Evolutionary conservation across 2,329 filamentous ascomycete species (phyloP).

Genomic region (Raffaelea deltoideospora): DNA sequence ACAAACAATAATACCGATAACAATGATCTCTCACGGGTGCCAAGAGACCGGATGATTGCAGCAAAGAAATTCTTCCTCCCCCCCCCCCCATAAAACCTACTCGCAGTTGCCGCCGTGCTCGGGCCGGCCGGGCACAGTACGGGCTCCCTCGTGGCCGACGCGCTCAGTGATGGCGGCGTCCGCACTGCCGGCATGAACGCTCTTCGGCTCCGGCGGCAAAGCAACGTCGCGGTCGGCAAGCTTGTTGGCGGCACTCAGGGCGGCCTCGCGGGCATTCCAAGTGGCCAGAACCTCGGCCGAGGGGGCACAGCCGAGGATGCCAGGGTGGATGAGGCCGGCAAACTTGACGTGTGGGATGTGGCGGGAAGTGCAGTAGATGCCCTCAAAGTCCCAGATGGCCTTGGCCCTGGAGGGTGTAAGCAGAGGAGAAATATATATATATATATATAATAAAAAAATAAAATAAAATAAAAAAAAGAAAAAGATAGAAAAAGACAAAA

Average conservation of each 20-base stretch:
- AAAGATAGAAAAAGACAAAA: background rate
- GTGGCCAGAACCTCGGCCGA: constrained; percentile 60
- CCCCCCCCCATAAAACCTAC: constrained; percentile 9
- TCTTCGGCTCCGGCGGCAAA: constrained; percentile 56
- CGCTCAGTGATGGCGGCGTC: constrained; percentile 42
- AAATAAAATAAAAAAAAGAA: background rate
- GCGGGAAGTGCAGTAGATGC: constrained; percentile 59
- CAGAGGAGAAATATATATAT: too few relatives aligned
- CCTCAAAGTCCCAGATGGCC: constrained; percentile 43
- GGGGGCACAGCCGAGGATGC: constrained; percentile 80
- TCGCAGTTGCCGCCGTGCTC: constrained; percentile 88
- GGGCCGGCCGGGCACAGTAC: constrained; percentile 71
- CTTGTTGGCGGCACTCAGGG: constrained; percentile 56
- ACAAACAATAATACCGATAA: too few relatives aligned
- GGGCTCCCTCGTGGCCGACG: constrained; percentile 62
- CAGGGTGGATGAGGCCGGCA: constrained; percentile 78
- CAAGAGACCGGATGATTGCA: too few relatives aligned
- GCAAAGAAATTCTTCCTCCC: background rate
- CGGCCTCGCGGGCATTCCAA: constrained; percentile 74
- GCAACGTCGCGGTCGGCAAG: constrained; percentile 55
- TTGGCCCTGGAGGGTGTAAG: constrained; percentile 26
- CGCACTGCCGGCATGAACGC: constrained; percentile 57
- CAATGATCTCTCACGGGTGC: too few relatives aligned
- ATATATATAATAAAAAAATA: background rate
- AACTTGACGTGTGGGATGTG: constrained; percentile 83